Evolutionary conservation across 495 filamentous ascomycete genomes (phyloP).

Genomic region (Hypoxylon perforatum): DNA sequence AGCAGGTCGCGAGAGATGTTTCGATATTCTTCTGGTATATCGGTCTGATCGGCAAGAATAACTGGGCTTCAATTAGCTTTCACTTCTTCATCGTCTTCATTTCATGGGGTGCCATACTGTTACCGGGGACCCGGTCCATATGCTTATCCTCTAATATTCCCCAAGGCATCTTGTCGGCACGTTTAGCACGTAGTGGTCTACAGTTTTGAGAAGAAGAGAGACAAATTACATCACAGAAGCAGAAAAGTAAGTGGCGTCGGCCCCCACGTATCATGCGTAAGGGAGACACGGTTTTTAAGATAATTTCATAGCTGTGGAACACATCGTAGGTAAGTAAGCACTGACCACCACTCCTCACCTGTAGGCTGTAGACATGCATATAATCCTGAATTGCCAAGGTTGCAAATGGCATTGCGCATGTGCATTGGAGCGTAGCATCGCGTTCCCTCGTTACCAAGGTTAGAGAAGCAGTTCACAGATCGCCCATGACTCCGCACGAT

Average conservation of each 20-base stretch:
- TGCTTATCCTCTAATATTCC: conserved; percentile 48
- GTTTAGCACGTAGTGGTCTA: conserved; percentile 1
- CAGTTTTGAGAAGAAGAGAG: not conserved
- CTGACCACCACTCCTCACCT: conserved; percentile 22
- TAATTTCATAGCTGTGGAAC: conserved; percentile 27
- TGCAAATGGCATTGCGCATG: conserved; percentile 7
- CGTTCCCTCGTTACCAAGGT: conserved; percentile 5
- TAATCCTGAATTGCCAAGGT: conserved; percentile 8
- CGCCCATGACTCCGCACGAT: conserved; percentile 15
- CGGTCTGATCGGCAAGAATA: conserved; percentile 57
- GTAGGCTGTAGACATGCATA: not conserved
- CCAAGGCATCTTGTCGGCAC: conserved; percentile 42
- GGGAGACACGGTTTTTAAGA: conserved; percentile 14
- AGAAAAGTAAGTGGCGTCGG: conserved; percentile 5
- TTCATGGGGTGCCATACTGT: conserved; percentile 48
- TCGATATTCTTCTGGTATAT: conserved; percentile 57
- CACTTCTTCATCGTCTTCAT: conserved; percentile 1
- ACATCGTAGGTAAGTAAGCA: conserved; percentile 21
- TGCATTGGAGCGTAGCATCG: conserved; percentile 30
- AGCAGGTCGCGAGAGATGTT: conserved; percentile 54
- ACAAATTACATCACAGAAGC: not conserved
- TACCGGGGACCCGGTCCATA: conserved; percentile 61
- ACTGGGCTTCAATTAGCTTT: conserved; percentile 41
- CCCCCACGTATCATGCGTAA: not conserved
- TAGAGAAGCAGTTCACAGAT: conserved; percentile 11